Conservation (phyloP, 2,329 filamentous ascomycete species). For the Pseudocercospora cruenta region DNA sequence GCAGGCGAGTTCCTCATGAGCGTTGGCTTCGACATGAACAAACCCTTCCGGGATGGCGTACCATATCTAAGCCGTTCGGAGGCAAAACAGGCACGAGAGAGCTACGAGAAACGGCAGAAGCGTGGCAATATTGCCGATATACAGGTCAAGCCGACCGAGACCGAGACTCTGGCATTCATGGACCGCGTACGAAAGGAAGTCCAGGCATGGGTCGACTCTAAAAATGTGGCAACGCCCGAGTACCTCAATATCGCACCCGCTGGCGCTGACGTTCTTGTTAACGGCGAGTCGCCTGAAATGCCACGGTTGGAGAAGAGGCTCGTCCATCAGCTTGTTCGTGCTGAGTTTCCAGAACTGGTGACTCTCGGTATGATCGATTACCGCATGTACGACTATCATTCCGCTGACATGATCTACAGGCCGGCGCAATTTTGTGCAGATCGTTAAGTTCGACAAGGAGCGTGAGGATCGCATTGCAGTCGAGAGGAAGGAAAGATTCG, state of each 20-base stretch:
- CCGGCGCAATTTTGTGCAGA: constrained; percentile 46
- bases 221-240: constrained; percentile 30
- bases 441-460: constrained; percentile 47
- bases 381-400: not conserved
- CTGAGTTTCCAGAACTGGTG: constrained; percentile 58
- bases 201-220: constrained; percentile 49
- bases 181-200: constrained; percentile 51
- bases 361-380: constrained; percentile 48
- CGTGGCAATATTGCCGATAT: constrained; percentile 49
- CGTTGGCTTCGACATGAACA: constrained; percentile 62
- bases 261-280: constrained; percentile 21
- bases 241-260: constrained; percentile 41
- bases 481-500: constrained; percentile 43
- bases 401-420: not conserved
- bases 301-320: constrained; percentile 67
- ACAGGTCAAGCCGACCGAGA: constrained; percentile 56
- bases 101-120: constrained; percentile 49
- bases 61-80: constrained; percentile 66
- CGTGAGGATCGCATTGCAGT: constrained; percentile 48
- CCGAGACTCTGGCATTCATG: constrained; percentile 57
- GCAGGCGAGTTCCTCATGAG: constrained; percentile 64
- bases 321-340: constrained; percentile 67
- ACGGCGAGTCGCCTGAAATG: constrained; percentile 40
- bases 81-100: constrained; percentile 52
- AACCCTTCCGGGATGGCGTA: constrained; percentile 60